Conservation (phyloP, 2,329 filamentous ascomycete genomes). For the Trichoderma semiorbis region DNA sequence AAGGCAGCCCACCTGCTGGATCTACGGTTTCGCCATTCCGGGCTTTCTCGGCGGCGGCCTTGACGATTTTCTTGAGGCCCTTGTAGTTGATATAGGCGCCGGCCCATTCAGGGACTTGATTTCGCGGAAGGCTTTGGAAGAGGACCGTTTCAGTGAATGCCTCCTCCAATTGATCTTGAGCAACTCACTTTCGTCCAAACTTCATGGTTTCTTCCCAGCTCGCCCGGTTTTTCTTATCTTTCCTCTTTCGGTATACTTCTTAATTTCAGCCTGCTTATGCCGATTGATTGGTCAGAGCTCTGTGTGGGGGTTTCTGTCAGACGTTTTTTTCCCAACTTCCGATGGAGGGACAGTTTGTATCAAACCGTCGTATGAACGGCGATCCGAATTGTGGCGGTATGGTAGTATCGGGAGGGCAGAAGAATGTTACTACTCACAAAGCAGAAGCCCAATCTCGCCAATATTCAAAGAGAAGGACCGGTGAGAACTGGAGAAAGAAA, state of each 20-base stretch:
- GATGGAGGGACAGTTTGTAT: neutral
- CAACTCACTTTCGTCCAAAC: slow-evolving; percentile 58
- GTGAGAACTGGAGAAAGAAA: neutral
- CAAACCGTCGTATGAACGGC: neutral
- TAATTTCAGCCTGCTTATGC: neutral
- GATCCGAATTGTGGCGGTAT: neutral
- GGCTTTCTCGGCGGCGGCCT: slow-evolving; percentile 63
- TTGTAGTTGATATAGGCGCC: slow-evolving; percentile 86
- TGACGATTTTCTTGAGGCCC: slow-evolving; percentile 91
- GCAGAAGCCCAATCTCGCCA: neutral
- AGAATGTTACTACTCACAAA: neutral
- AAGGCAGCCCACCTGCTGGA: slow-evolving; percentile 72
- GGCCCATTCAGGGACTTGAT: slow-evolving; percentile 86
- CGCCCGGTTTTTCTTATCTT: neutral
- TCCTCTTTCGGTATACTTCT: neutral
- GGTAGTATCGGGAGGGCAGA: neutral
- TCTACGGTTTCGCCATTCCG: slow-evolving; percentile 74
- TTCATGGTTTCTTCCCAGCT: slow-evolving; percentile 45
- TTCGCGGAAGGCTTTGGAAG: slow-evolving; percentile 58
- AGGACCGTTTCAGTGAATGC: slow-evolving; percentile 21
- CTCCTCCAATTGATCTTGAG: neutral
- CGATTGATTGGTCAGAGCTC: slow-evolving; percentile 14
- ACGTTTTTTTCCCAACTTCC: neutral
- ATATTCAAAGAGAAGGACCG: neutral
- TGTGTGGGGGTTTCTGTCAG: slow-evolving; percentile 5